Evolutionary conservation across 306 rosid species (phyloP).

Genomic region (Rosa chinensis): DNA sequence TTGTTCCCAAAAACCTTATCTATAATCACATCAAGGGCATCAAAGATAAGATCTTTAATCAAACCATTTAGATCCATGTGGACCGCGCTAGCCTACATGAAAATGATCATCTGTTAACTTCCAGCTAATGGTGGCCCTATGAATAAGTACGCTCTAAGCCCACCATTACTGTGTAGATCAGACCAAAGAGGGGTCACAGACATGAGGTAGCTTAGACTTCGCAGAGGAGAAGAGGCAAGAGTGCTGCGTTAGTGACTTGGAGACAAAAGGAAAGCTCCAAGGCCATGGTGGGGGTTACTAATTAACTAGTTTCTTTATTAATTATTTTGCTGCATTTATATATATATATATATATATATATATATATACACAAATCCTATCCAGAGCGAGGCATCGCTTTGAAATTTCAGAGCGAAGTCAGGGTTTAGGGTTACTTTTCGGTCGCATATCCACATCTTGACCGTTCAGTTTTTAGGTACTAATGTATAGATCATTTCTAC

Average conservation of each 20-base stretch:
- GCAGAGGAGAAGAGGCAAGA: background rate
- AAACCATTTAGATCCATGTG: constrained; percentile 34
- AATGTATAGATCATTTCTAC: too few relatives aligned
- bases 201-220: background rate
- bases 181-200: constrained; percentile 1
- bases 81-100: constrained; percentile 14
- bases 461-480: too few relatives aligned
- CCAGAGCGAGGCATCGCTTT: too few relatives aligned
- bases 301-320: background rate
- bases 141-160: constrained; percentile 7
- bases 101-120: constrained; percentile 18
- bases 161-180: constrained; percentile 1
- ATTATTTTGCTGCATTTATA: background rate
- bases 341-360: too few relatives aligned
- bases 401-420: too few relatives aligned
- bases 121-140: constrained; percentile 41
- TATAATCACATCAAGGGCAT: constrained; percentile 22
- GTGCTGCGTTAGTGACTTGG: background rate
- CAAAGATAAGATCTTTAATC: constrained; percentile 54
- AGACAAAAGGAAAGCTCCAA: background rate
- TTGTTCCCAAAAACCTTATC: constrained; percentile 43
- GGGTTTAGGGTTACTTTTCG: too few relatives aligned
- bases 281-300: background rate
- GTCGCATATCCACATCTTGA: too few relatives aligned
- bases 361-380: too few relatives aligned